Conservation (phyloP, 2,329 filamentous ascomycete species). For the Harringtonia aguacate region DNA sequence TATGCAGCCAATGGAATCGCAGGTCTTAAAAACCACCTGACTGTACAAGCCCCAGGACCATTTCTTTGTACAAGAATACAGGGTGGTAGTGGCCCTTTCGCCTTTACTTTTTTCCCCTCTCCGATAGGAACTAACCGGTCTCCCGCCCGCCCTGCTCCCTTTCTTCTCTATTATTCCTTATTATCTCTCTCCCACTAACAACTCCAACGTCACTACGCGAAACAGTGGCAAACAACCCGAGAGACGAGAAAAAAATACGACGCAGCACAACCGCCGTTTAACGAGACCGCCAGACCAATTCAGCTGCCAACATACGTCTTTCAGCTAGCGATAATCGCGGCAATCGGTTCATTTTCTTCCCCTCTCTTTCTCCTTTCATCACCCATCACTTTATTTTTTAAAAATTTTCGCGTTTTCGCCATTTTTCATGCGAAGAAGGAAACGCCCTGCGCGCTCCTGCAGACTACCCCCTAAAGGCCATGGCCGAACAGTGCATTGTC, state of each 20-base stretch:
- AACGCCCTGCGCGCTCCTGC: constrained; percentile 4
- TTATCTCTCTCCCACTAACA: background rate
- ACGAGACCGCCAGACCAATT: too few relatives aligned
- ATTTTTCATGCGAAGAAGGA: constrained; percentile 11
- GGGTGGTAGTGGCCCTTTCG: background rate
- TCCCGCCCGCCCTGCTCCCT: background rate
- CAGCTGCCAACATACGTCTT: too few relatives aligned
- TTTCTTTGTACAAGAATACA: background rate
- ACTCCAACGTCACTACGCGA: background rate
- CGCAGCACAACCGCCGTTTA: background rate
- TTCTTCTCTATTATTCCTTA: background rate
- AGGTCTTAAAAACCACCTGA: background rate
- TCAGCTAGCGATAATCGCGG: too few relatives aligned
- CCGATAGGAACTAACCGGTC: background rate
- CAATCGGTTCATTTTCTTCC: background rate
- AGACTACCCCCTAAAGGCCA: constrained; percentile 14
- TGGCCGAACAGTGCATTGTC: constrained; percentile 59
- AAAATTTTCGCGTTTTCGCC: background rate
- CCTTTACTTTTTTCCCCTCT: constrained; percentile 12
- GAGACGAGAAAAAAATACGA: background rate
- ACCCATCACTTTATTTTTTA: background rate
- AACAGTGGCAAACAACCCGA: background rate
- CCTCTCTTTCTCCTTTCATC: background rate
- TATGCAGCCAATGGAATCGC: too few relatives aligned
- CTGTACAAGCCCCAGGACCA: background rate